Base-by-base conservation (phyloP, 176 grass and related monocot genomes). In the Carex myosuroides region DNA sequence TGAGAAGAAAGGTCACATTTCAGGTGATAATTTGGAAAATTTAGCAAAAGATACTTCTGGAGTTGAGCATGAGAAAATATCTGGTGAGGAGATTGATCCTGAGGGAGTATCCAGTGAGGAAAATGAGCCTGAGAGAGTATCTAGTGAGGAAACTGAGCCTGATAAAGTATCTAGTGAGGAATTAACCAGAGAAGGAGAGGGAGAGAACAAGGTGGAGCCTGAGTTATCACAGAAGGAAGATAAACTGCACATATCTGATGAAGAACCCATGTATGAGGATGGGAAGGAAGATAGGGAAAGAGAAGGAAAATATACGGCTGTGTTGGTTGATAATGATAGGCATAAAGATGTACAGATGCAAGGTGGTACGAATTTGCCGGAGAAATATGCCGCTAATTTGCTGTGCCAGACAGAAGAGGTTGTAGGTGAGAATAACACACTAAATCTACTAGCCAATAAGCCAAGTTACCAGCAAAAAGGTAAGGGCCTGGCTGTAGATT, bases 401-500 rank as follows among this genome's bases (percentile, higher is more conserved):
- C 64, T 82, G 71, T 56, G 46, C 87, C 72, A 82, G 59, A 74
- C 74, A 75, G 65, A 87, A 71, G 86, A 90, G 77, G 62, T 57
- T 65, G 83, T 59, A 58, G 70, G 59, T 21, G 85, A 87, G 70
- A 92, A 37, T 64, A 22, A 21, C 10, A 85, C 80, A 48, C 52
- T 88, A 71, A 86, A 89, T 84, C 70, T 90, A 41, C 74, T 93
- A 41, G 50, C 20, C 41, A 85, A 65, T 65, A 91, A 90, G 20
- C 84, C 58, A 16, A 78, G 63, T 60, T 57, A 89, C 89, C 88
- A 90, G 66, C 88, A 89, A 75, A 95, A 92, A 88, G 91, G 89
- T 66, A 93, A 92, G 84, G 84, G 80, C 64, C 88, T 93, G 86
- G 85, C 86, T 85, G 85, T 91, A 69, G 86, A 90, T 42, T 44